Evolutionary conservation across 768 basidiomycete species (phyloP), one percentile per base, ranked within the genome.

Genomic region (Auriscalpium vulgare): DNA sequence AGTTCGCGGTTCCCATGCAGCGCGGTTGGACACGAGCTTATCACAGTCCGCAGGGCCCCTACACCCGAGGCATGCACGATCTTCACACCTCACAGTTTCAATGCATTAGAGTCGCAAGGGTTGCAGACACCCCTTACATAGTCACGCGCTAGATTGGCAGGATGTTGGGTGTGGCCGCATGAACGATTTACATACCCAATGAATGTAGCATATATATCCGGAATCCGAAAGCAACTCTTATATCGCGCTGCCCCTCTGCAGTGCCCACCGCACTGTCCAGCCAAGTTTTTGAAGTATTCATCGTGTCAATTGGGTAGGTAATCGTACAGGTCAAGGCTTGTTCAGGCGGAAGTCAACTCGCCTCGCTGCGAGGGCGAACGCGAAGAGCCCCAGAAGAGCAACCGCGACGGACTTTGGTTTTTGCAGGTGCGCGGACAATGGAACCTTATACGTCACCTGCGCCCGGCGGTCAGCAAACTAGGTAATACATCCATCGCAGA

Each of bases 361-460:
- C 65, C 78, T 75, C 59, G 75, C 71, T 34, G 64, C 68, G 59
- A 75, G 68, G 46, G 70, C 75, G 54, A 75, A 66, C 59, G 73
- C 66, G 69, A 95, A 95, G 47, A 93, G 57, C 46, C 76, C 74
- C 53, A 88, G 71, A 69, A 88, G 82, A 1, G 85, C 90, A 16
- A 76, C 74, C 9, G 85, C 81, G 29, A 95, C 91, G 10, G 86
- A 82, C 34, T 90, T 54, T 1, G 91, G 91, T 71, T 98, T 98
- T 70, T 85, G 87, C 57, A 97, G 69, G 68, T 92, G 88, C n/a
- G 91, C 86, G 44, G 78, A 74, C 54, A 84, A 63, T 10, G 91
- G 84, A 45, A 95, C 87, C 62, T 80, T 84, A 77, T 98, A 98
- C 38, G 87, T 84, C 57, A 97, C 86, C 95, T 97, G 60, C 14